Evolutionary conservation across 176 grass and related monocot genomes (phyloP).

Genomic region (Rhynchospora pubera): DNA sequence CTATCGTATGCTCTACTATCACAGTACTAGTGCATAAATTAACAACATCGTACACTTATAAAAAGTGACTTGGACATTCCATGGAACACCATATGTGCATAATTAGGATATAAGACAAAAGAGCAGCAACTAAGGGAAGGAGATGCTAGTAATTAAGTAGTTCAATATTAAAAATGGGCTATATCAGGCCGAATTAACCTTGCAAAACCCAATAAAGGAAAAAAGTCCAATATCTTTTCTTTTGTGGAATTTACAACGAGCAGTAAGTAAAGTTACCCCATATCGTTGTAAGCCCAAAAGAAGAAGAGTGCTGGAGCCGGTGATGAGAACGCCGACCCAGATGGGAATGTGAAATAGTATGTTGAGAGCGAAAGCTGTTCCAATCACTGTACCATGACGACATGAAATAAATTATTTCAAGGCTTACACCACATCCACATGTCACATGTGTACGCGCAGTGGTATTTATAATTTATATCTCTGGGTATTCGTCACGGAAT

Average conservation of each 20-base stretch:
- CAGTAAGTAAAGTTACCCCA: conserved; percentile 40
- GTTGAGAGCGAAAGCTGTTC: conserved; percentile 67
- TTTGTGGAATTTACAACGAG: not conserved
- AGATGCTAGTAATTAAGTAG: too few relatives aligned
- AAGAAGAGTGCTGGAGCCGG: conserved; percentile 71
- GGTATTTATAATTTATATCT: not conserved
- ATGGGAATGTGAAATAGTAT: conserved; percentile 76
- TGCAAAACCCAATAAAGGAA: too few relatives aligned
- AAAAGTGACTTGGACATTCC: not conserved
- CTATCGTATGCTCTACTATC: too few relatives aligned
- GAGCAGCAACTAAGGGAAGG: not conserved
- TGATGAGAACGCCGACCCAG: conserved; percentile 89
- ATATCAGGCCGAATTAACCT: too few relatives aligned
- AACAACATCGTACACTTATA: not conserved
- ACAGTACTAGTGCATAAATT: not conserved
- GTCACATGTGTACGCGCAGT: not conserved
- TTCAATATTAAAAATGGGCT: too few relatives aligned
- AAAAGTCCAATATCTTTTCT: too few relatives aligned
- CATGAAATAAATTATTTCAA: not conserved
- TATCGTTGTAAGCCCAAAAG: conserved; percentile 77
- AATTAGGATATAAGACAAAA: not conserved
- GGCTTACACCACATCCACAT: not conserved
- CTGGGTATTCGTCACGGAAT: too few relatives aligned
- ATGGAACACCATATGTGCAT: not conserved
- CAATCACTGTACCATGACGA: conserved; percentile 11